Conservation (phyloP, 2,329 filamentous ascomycete genomes). For the Pseudogymnoascus sp. region DNA sequence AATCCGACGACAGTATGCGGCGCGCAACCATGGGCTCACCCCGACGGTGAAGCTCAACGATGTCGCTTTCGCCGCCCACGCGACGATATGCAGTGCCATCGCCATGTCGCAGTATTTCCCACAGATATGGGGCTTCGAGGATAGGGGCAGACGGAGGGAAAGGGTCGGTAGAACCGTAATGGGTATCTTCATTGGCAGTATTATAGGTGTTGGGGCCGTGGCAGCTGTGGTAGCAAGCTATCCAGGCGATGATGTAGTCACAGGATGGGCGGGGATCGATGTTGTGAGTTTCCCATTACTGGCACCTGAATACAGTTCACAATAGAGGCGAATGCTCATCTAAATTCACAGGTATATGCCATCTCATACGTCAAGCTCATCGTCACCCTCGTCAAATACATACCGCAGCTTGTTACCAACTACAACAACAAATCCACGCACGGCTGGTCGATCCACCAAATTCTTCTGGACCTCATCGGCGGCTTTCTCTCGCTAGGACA, state of each 20-base stretch:
- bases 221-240: slow-evolving; percentile 35
- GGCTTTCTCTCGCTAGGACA: slow-evolving; percentile 76
- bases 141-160: slow-evolving; percentile 43
- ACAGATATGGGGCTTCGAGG: slow-evolving; percentile 65
- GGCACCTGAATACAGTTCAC: not conserved
- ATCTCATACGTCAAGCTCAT: slow-evolving; percentile 83
- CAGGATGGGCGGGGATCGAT: slow-evolving; percentile 54
- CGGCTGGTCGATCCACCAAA: slow-evolving; percentile 81
- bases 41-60: slow-evolving; percentile 89
- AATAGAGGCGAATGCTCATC: slow-evolving; percentile 12
- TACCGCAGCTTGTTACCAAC: slow-evolving; percentile 77
- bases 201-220: slow-evolving; percentile 45
- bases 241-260: slow-evolving; percentile 32
- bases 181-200: slow-evolving; percentile 60
- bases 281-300: slow-evolving; percentile 30
- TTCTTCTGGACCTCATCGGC: slow-evolving; percentile 74
- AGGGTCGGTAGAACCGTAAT: slow-evolving; percentile 53
- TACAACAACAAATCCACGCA: slow-evolving; percentile 74
- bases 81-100: slow-evolving; percentile 60
- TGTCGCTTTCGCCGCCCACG: slow-evolving; percentile 78
- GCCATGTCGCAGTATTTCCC: slow-evolving; percentile 71
- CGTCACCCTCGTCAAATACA: slow-evolving; percentile 86
- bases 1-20: slow-evolving; percentile 75
- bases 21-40: slow-evolving; percentile 62
- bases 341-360: slow-evolving; percentile 41